Evolutionary conservation across 805 yeast species (phyloP), one percentile per base, ranked within the genome.

Genomic region (Metschnikowia drakensbergensis): DNA sequence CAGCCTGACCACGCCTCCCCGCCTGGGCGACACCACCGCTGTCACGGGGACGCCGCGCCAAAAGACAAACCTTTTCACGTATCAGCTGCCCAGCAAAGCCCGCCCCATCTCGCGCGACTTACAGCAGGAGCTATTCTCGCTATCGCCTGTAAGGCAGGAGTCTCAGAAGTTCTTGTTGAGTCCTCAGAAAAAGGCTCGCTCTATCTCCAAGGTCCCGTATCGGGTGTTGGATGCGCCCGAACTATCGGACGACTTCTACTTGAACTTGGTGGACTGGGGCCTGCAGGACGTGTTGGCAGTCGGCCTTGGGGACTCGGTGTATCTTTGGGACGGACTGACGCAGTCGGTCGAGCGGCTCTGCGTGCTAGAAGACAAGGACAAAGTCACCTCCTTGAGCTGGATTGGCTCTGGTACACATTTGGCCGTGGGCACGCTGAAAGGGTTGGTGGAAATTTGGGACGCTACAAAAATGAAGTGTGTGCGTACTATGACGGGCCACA

Each of bases 191-290:
- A 85, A 82, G 59, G 81, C 86, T 1, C 71, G 99, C 39, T 77
- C 80, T 29, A 87, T 94, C 22, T 76, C 94, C 3, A 88, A 86
- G 60, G 88, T 90, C 0, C 98, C 99, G 0, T 90, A 86, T 61
- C 76, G 96, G 48, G 97, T 92, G 4, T 76, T 92, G 38, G 99
- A 92, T 68, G 99, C 99, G 0, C 99, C 98, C 0, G 96, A 89
- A 42, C 72, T 94, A 23, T 89, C 89, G 5, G 98, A 94, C 64
- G 98, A 92, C 63, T 92, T 91, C 62, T 92, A 92, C 63, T 75
- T 90, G 44, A 94, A 94, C 59, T 74, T 94, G 48, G 86, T 94
- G 1, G 98, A 94, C 63, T 92, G 99, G 99, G 96, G 97, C 0
- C 80, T 88, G 26, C 88, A 84, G 49, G 96, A 92, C 65, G 71